Evolutionary conservation across 1,139 yeast species (phyloP), one percentile per base, ranked within the genome.

Genomic region (Lizanozyma gosingica): DNA sequence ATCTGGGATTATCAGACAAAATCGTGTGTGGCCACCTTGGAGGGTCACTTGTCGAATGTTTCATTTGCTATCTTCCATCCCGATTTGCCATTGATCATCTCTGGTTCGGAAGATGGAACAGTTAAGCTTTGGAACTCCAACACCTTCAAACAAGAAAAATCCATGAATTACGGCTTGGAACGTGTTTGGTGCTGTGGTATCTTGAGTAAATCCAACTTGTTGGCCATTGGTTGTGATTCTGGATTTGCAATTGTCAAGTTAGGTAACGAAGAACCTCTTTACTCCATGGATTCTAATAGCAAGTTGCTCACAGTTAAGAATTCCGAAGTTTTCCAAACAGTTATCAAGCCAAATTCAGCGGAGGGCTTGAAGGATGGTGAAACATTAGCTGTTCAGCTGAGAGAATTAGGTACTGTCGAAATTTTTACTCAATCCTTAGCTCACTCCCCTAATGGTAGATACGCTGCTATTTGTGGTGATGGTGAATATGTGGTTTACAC

Each of bases 1-100:
- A 75, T 94, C 40, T 92, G 97, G 97, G 98, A 92, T 64, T 92
- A 92, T 57, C 98, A 92, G 71, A 88, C 97, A 38, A 92, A 94
- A 67, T 80, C 95, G 4, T 83, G 94, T 59, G 95, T 92, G 41
- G 97, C 97, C 14, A 83, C 95, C 18, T 73, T 92, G 54, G 94
- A 84, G 57, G 98, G 97, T 35, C 99, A 92, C 58, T 72, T 87
- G 50, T 78, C 94, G 39, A 92, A 94, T 60, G 98, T 92, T 37
- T 87, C 97, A 16, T 92, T 87, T 68, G 98, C 98, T 8, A 78
- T 88, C 38, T 94, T 88, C 80, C 98, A 92, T 60, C 96, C 97
- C 15, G 95, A 92, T 55, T 73, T 92, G 54, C 98, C 98, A 27
- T 71, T 92, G 54, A 82, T 83, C 46, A 71, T 83, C 35, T 82